Conservation (phyloP, 768 basidiomycete genomes). For the Rickenella mellea region DNA sequence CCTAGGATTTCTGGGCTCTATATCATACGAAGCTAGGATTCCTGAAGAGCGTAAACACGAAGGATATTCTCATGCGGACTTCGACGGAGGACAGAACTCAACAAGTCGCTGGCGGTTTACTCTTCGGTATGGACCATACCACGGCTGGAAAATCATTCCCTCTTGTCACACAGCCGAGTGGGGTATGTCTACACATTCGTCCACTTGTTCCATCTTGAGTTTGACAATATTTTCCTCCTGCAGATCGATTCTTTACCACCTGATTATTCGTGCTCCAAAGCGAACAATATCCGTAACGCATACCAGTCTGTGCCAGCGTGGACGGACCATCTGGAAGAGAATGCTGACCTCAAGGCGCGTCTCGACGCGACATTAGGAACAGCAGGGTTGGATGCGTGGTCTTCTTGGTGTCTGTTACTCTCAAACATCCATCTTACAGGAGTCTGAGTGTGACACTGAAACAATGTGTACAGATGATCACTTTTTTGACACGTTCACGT, state of each 20-base stretch:
- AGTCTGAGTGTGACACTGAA: neutral
- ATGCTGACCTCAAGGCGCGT: constrained; percentile 25
- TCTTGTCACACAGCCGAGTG: constrained; percentile 31
- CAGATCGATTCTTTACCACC: constrained; percentile 42
- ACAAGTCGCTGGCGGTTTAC: constrained; percentile 34
- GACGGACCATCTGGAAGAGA: constrained; percentile 31
- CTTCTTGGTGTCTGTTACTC: constrained; percentile 33
- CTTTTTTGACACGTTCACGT: constrained; percentile 43
- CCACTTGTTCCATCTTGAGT: neutral
- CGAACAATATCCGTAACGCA: constrained; percentile 26
- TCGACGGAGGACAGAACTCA: constrained; percentile 37
- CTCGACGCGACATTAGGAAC: constrained; percentile 32
- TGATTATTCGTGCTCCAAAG: constrained; percentile 32
- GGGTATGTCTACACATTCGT: constrained; percentile 22
- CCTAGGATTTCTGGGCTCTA: constrained; percentile 39
- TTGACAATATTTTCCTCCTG: neutral
- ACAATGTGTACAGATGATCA: constrained; percentile 28
- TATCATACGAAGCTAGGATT: constrained; percentile 29
- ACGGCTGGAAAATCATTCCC: constrained; percentile 23
- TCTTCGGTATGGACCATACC: constrained; percentile 34
- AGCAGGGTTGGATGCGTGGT: constrained; percentile 28
- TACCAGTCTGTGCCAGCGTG: constrained; percentile 37
- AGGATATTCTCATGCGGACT: constrained; percentile 33
- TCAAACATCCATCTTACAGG: neutral
- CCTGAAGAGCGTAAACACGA: constrained; percentile 21